These are phyloP conservation scores for Colletotrichum trifolii DNA, from an alignment of 2,329 filamentous ascomycete species.

Conservation along the genomic window DNA sequence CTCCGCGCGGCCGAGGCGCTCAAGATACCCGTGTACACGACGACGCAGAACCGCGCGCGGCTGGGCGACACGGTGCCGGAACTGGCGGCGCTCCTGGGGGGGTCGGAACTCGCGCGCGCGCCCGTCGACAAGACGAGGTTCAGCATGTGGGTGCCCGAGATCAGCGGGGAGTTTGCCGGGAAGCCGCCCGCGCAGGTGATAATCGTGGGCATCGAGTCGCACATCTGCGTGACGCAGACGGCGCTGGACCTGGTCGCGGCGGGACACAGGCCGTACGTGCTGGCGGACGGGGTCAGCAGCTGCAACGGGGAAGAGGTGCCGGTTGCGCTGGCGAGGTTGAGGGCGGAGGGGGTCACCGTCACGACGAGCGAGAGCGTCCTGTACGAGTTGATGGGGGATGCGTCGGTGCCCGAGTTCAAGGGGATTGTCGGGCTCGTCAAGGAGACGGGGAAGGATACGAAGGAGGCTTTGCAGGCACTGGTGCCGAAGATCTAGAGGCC, in stretches of 20 bases:
- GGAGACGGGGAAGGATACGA: constrained; percentile 78
- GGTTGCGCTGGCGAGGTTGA: constrained; percentile 80
- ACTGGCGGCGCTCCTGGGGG: constrained; percentile 66
- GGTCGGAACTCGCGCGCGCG: constrained; percentile 48
- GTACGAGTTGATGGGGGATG: constrained; percentile 91
- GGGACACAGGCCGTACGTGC: constrained; percentile 85
- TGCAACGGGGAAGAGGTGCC: constrained; percentile 85
- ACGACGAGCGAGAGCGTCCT: constrained; percentile 91
- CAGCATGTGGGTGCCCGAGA: constrained; percentile 83
- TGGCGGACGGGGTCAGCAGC: constrained; percentile 90
- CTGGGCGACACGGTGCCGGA: constrained; percentile 85
- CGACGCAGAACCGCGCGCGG: constrained; percentile 83
- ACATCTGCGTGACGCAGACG: constrained; percentile 96
- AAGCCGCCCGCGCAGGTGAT: constrained; percentile 66
- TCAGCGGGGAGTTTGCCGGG: constrained; percentile 56
- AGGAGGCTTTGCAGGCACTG: constrained; percentile 72
- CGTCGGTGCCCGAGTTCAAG: constrained; percentile 77
- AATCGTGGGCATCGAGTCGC: constrained; percentile 90
- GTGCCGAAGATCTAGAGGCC: constrained; percentile 65
- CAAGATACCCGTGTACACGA: constrained; percentile 82
- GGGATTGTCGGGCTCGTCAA: constrained; percentile 81
- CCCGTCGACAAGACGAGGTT: constrained; percentile 89
- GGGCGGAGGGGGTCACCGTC: constrained; percentile 79
- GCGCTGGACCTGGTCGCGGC: constrained; percentile 80
- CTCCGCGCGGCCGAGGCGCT: constrained; percentile 73